These are phyloP conservation scores for Tuber melanosporum DNA, from an alignment of 495 filamentous ascomycete species.

Conservation along the genomic window DNA sequence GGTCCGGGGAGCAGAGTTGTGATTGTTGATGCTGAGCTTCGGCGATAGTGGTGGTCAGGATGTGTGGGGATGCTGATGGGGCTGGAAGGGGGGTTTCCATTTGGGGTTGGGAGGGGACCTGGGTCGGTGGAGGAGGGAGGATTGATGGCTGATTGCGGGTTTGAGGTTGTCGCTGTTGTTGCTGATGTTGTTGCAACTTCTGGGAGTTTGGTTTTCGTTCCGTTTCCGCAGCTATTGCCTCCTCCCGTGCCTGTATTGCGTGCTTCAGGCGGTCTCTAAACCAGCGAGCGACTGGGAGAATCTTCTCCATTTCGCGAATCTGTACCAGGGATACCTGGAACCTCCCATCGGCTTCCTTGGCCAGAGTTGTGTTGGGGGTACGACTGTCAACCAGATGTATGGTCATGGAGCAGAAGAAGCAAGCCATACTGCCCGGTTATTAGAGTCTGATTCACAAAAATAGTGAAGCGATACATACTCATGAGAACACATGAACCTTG, in stretches of 20 bases:
- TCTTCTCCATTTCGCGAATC: conserved; percentile 14
- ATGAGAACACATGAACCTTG: conserved; percentile 18
- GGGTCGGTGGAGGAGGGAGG: conserved; percentile 40
- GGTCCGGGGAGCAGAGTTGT: not conserved
- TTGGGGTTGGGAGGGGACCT: conserved; percentile 39
- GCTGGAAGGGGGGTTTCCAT: not conserved
- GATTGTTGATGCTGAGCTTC: not conserved
- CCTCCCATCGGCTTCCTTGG: conserved; percentile 14
- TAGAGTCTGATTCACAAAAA: not conserved
- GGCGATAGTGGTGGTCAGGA: not conserved
- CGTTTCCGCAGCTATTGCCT: conserved; percentile 45
- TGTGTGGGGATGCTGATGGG: not conserved
- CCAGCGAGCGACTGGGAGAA: conserved; percentile 21
- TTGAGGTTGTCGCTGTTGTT: not conserved
- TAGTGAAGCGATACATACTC: conserved; percentile 3
- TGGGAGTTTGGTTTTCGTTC: conserved; percentile 18
- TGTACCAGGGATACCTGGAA: conserved; percentile 14
- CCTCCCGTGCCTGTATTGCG: conserved; percentile 40
- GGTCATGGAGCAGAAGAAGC: conserved; percentile 22
- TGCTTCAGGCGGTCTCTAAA: conserved; percentile 44
- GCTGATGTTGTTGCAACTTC: conserved; percentile 8
- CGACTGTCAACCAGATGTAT: conserved; percentile 18
- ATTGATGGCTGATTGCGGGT: not conserved
- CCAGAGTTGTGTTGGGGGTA: not conserved
- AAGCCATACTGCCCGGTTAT: conserved; percentile 8